Evolutionary conservation across 805 yeast genomes (phyloP).

Genomic region (Kluyveromyces starmeri): DNA sequence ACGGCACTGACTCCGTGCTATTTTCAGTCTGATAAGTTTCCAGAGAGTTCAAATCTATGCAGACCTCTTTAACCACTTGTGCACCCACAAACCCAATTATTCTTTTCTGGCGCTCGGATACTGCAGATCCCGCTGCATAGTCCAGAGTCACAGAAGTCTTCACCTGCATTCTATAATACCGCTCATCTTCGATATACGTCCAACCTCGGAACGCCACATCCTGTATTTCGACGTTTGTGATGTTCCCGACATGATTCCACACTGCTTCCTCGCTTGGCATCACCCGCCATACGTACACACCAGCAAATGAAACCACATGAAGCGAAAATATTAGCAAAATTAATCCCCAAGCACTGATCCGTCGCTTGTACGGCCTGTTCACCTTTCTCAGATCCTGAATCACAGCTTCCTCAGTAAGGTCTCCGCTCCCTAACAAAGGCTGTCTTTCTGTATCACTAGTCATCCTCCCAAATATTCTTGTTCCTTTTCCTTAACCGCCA

Average conservation of each 20-base stretch:
- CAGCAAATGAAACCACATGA: neutral
- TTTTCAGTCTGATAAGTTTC: slow-evolving; percentile 18
- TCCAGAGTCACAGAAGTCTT: slow-evolving; percentile 6
- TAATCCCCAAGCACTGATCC: neutral
- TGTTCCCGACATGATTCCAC: slow-evolving; percentile 2
- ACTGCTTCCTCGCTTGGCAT: neutral
- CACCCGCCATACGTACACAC: neutral
- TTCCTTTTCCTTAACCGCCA: no score
- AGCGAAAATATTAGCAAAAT: neutral
- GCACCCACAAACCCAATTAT: slow-evolving; percentile 14
- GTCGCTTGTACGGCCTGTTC: neutral
- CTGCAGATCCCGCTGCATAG: slow-evolving; percentile 5
- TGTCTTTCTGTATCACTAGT: slow-evolving; percentile 3
- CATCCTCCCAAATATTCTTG: no score
- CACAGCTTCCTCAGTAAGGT: no score
- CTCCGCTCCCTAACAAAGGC: no score
- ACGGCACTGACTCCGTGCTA: slow-evolving; percentile 6
- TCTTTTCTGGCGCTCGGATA: slow-evolving; percentile 13
- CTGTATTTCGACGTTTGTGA: slow-evolving; percentile 17
- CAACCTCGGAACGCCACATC: slow-evolving; percentile 24
- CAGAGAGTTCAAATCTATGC: slow-evolving; percentile 20
- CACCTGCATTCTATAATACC: slow-evolving; percentile 8
- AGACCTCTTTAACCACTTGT: slow-evolving; percentile 14
- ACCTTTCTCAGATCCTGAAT: neutral
- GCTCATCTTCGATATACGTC: slow-evolving; percentile 18